Evolutionary conservation across 768 basidiomycete genomes (phyloP).

Genomic region (Tulasnella sp.): DNA sequence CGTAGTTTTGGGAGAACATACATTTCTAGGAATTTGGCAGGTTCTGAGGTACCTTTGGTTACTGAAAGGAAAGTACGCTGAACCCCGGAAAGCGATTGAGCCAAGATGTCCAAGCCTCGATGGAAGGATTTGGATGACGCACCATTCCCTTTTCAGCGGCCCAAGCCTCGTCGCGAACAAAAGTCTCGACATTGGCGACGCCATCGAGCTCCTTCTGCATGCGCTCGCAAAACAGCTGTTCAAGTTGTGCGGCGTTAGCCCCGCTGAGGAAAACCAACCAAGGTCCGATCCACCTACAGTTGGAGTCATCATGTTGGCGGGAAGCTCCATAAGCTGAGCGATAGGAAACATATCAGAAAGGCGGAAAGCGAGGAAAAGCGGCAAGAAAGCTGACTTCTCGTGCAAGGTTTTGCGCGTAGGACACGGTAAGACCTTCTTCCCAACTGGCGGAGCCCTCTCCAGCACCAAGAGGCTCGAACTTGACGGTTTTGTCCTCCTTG

Average conservation of each 20-base stretch:
- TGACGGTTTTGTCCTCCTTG: constrained; percentile 44
- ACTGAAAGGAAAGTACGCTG: constrained; percentile 84
- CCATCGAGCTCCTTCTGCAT: constrained; percentile 62
- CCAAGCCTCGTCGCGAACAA: constrained; percentile 75
- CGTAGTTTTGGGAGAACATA: constrained; percentile 32
- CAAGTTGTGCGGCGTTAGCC: neutral
- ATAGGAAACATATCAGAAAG: neutral
- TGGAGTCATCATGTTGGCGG: constrained; percentile 82
- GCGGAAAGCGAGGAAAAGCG: neutral
- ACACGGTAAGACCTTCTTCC: constrained; percentile 70
- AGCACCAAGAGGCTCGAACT: constrained; percentile 43
- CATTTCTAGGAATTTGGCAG: constrained; percentile 86
- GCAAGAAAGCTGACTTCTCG: constrained; percentile 44
- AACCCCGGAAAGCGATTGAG: neutral
- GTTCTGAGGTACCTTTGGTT: constrained; percentile 73
- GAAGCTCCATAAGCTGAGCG: constrained; percentile 73
- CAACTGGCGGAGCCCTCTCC: constrained; percentile 45
- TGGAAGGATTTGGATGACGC: constrained; percentile 15
- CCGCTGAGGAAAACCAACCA: neutral
- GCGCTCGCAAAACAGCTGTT: constrained; percentile 65
- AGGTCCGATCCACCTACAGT: constrained; percentile 47
- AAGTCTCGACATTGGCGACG: constrained; percentile 63
- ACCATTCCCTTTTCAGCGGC: constrained; percentile 82
- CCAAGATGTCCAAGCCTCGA: too few species aligned
- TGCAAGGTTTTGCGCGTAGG: constrained; percentile 73